Percentiles rank a stretch among this genome's conserved stretches.
phyloP scores from a whole-genome alignment of 495 filamentous ascomycete genomes.

The Penicillium silybi region DNA sequence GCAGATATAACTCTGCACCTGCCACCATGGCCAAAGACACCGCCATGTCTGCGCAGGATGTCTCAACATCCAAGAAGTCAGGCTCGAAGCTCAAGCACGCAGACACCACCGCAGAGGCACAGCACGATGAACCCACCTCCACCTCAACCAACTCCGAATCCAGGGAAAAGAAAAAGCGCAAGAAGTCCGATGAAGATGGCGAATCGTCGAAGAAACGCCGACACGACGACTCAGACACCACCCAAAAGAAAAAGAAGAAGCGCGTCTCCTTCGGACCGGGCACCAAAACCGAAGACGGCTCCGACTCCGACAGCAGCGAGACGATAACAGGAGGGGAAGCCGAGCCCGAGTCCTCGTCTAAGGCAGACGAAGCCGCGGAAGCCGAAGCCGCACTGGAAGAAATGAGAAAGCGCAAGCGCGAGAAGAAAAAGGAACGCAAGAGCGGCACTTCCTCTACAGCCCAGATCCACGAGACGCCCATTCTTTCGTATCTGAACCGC shows the following conservation, averaged over 20 bases:
- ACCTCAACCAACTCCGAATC: constrained; percentile 14
- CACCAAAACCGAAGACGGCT: constrained; percentile 57
- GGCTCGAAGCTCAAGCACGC: constrained; percentile 69
- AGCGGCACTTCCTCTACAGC: constrained; percentile 7
- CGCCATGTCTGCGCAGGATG: constrained; percentile 33
- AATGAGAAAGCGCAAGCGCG: constrained; percentile 28
- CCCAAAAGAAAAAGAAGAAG: constrained; percentile 46
- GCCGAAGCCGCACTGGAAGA: constrained; percentile 16
- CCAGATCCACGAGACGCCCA: constrained; percentile 46
- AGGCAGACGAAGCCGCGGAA: constrained; percentile 6
- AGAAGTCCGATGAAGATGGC: constrained; percentile 12
- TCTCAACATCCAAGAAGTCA: constrained; percentile 75
- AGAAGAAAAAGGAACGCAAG: constrained; percentile 36
- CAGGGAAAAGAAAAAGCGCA: constrained; percentile 24
- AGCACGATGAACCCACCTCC: constrained; percentile 7
- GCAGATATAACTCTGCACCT: background rate
- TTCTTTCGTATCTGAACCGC: constrained; percentile 67
- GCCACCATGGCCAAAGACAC: constrained; percentile 19
- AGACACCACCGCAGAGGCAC: constrained; percentile 32
- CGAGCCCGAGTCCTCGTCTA: background rate
- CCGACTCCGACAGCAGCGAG: constrained; percentile 22
- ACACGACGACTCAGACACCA: constrained; percentile 16
- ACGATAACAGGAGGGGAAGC: constrained; percentile 5
- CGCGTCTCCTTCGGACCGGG: constrained; percentile 75
- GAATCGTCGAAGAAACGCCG: constrained; percentile 20